Conservation (phyloP, 257 asterid genomes). For the Nicotiana sylvestris region DNA sequence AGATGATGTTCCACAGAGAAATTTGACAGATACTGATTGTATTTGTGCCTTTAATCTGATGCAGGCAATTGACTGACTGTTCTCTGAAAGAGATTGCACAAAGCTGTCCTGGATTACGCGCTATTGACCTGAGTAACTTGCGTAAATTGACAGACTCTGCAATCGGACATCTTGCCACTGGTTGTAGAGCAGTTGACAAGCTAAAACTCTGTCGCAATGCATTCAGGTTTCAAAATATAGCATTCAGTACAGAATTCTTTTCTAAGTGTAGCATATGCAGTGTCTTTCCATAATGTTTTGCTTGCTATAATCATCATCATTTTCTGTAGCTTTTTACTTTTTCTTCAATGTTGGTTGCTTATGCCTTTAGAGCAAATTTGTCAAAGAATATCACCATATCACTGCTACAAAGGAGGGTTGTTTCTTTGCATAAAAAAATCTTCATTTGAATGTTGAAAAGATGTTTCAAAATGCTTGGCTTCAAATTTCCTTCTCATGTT, state of each 20-base stretch:
- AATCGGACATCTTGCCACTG: constrained; percentile 76
- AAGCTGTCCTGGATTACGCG: constrained; percentile 48
- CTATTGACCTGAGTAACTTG: constrained; percentile 63
- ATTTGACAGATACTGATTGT: neutral
- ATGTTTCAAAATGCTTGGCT: neutral
- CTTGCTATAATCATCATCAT: neutral
- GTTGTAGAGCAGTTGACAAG: constrained; percentile 56
- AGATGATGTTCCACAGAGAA: neutral
- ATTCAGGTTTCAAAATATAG: constrained; percentile 53
- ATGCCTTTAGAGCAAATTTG: neutral
- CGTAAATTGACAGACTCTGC: constrained; percentile 72
- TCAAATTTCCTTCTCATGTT: neutral
- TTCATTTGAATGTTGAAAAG: no score
- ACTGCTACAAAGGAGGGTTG: no score
- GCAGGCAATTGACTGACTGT: constrained; percentile 70
- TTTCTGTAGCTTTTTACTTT: neutral
- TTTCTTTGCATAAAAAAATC: no score
- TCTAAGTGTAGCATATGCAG: neutral
- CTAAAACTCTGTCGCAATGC: constrained; percentile 60
- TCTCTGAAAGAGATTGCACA: constrained; percentile 60
- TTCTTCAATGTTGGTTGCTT: constrained; percentile 1
- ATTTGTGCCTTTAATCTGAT: constrained; percentile 12
- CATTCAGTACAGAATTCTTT: neutral
- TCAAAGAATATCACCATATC: neutral
- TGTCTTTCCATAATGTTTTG: neutral